These are phyloP conservation scores for Pythium oligandrum DNA, from an alignment of 352 stramenopile genomes.

Conservation along the genomic window DNA sequence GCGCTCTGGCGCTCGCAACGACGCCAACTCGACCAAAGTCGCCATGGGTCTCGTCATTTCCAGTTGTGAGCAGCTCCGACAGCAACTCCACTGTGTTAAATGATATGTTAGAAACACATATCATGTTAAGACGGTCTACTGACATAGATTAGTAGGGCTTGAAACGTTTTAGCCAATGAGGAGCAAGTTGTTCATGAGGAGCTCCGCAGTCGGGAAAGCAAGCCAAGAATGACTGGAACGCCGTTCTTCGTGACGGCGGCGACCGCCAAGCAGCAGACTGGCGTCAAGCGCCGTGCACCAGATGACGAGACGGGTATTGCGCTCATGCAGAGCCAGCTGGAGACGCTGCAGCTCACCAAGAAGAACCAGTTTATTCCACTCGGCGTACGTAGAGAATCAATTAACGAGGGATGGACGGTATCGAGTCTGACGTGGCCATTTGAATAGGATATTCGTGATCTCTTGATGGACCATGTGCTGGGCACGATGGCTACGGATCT, in stretches of 20 bases:
- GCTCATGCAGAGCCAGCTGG: conserved; percentile 27
- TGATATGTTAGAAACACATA: too few species aligned
- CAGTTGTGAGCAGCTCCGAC: conserved; percentile 29
- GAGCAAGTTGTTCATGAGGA: too few species aligned
- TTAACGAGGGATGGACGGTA: neutral
- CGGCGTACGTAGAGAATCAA: conserved; percentile 23
- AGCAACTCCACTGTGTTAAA: neutral
- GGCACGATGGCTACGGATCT: conserved; percentile 50
- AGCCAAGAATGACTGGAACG: conserved; percentile 40
- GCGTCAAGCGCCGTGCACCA: conserved; percentile 22
- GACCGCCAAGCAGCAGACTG: conserved; percentile 17
- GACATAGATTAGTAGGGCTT: too few species aligned
- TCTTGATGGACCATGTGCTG: conserved; percentile 59
- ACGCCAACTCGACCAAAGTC: neutral
- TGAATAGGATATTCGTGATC: conserved; percentile 54
- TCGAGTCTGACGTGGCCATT: neutral
- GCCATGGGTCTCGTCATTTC: conserved; percentile 51
- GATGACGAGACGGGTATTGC: conserved; percentile 16
- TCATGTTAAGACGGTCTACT: too few species aligned
- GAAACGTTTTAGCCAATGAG: neutral
- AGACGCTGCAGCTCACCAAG: conserved; percentile 32
- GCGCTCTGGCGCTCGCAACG: neutral
- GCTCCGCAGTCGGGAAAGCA: too few species aligned
- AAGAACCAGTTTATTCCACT: conserved; percentile 37
- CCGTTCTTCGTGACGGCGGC: conserved; percentile 39